Evolutionary conservation across 192 early-diverging fungal species (phyloP), one percentile per base, ranked within the genome.

Genomic region (Allomyces arbusculus): DNA sequence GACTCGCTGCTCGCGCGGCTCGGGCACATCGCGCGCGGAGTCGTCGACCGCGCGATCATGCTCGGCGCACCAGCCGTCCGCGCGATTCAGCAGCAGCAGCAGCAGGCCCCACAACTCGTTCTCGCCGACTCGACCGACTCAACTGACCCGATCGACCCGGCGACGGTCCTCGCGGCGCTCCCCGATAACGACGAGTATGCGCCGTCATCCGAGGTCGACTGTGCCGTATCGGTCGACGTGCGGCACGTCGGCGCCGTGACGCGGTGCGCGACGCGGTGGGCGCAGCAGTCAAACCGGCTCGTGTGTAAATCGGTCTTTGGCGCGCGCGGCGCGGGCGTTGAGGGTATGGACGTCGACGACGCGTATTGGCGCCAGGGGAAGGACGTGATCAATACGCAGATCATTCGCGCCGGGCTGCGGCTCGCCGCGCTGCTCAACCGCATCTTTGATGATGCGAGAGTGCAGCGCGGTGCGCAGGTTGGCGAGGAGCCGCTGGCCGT

Each of bases 391-490:
- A 66, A 69, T 50, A 45, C 23, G 64, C 76, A 78, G 66, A 23
- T 78, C 19, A 73, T 72, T 61, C 73, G 73, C 65, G 76, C 62
- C 5, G 76, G 71, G 4, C 68, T 71, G 33, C 67, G 76, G 62
- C 69, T 77, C 14, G 72, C 72, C 24, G 24, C 26, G 6, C 62
- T 63, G 58, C 40, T 70, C 23, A 69, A 69, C 66, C 33, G 33
- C 33, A 40, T 40, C 33, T 40, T 40, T 40, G 33, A 40, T 40
- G 33, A 7, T 40, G 33, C 3, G 33, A 40, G 7, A 0, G 33
- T 40, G 33, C 4, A 3, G 33, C 33, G 33, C 33, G 33, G 33
- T 8, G 33, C 33, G 4, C 4, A 40, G 33, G 7, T 40, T 7
- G 33, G 3, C 33, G 7, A 40, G 4, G 33, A 40, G 33, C 33